Evolutionary conservation across 2,329 filamentous ascomycete species (phyloP).

Genomic region (Amylocarpus encephaloides): DNA sequence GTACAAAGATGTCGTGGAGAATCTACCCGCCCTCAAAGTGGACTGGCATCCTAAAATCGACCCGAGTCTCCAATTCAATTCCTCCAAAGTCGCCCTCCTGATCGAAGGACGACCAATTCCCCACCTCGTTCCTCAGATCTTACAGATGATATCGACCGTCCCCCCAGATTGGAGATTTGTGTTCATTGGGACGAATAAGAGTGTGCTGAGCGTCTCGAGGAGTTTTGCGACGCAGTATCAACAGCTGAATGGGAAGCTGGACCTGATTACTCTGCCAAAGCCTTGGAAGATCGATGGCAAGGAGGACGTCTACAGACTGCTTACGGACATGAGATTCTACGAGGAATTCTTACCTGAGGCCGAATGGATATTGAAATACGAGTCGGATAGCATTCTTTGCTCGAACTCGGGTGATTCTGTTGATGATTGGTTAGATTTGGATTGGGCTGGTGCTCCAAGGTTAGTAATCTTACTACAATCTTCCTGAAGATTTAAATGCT

Average conservation of each 20-base stretch:
- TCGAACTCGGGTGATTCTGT: slow-evolving; percentile 46
- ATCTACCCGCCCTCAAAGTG: slow-evolving; percentile 28
- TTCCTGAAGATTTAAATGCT: background rate
- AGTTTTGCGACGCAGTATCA: slow-evolving; percentile 44
- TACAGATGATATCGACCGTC: slow-evolving; percentile 47
- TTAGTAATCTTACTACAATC: slow-evolving; percentile 22
- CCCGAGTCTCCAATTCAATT: slow-evolving; percentile 34
- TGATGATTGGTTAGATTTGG: slow-evolving; percentile 48
- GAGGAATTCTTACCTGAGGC: slow-evolving; percentile 43
- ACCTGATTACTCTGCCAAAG: slow-evolving; percentile 42
- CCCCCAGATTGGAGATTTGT: slow-evolving; percentile 50
- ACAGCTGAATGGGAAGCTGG: slow-evolving; percentile 45
- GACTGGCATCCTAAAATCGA: slow-evolving; percentile 28
- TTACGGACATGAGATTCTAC: slow-evolving; percentile 49
- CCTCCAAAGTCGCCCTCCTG: slow-evolving; percentile 46
- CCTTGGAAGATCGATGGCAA: slow-evolving; percentile 41
- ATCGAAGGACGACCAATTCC: slow-evolving; percentile 44
- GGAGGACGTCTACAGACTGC: slow-evolving; percentile 42
- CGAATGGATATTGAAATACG: slow-evolving; percentile 50
- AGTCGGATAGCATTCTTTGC: slow-evolving; percentile 50
- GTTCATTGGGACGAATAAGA: slow-evolving; percentile 45
- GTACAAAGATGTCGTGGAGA: slow-evolving; percentile 23
- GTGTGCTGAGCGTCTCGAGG: slow-evolving; percentile 39
- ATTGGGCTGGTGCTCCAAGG: slow-evolving; percentile 49
- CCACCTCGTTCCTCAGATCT: slow-evolving; percentile 43